Evolutionary conservation across 2,329 filamentous ascomycete genomes (phyloP).

Genomic region (Neopestalotiopsis clavispora): DNA sequence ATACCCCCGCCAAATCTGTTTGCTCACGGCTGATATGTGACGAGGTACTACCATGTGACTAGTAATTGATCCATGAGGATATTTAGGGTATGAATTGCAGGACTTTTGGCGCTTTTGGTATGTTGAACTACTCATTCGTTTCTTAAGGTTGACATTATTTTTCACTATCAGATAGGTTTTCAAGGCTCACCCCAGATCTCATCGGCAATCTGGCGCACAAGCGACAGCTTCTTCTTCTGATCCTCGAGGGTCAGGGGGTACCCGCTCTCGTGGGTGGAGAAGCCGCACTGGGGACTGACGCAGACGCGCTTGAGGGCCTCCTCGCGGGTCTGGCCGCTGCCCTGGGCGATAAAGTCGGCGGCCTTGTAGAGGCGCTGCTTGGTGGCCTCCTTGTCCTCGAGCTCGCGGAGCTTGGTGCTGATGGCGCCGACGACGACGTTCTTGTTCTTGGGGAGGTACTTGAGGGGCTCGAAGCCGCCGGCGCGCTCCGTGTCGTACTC

Average conservation of each 20-base stretch:
- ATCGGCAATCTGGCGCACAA: conserved; percentile 75
- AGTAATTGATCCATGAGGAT: neutral
- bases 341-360: conserved; percentile 72
- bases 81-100: neutral
- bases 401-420: conserved; percentile 64
- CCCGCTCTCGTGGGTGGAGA: conserved; percentile 75
- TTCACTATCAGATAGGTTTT: neutral
- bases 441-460: conserved; percentile 63
- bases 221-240: conserved; percentile 73
- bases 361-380: conserved; percentile 63
- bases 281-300: conserved; percentile 75
- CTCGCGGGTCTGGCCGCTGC: conserved; percentile 65
- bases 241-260: conserved; percentile 72
- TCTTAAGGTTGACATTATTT: neutral
- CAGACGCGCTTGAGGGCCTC: conserved; percentile 72
- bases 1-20: neutral
- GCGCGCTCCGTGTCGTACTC: conserved; percentile 71
- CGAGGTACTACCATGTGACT: too few relatives aligned
- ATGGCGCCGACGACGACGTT: conserved; percentile 68
- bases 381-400: conserved; percentile 69
- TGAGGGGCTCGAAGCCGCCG: conserved; percentile 70
- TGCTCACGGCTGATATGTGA: neutral
- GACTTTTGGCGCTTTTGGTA: neutral
- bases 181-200: conserved; percentile 67
- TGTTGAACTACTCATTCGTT: neutral